Conservation (phyloP, 1,284 basidiomycete genomes). For the Cryptococcus amylolentus region DNA sequence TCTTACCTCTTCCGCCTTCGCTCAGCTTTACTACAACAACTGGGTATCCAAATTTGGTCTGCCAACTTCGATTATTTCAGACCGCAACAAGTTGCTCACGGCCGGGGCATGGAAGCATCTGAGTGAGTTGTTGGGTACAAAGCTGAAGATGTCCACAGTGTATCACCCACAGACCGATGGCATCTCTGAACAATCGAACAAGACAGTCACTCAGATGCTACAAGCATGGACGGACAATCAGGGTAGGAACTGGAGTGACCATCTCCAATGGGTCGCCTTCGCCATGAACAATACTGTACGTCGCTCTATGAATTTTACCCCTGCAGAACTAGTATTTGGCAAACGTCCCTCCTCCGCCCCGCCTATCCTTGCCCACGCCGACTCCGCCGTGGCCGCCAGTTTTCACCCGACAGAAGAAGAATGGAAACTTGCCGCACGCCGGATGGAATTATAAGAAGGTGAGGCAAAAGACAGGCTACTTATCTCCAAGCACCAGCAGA, state of each 20-base stretch:
- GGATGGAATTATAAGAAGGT: background rate
- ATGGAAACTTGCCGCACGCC: background rate
- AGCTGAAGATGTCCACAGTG: background rate
- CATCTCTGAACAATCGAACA: background rate
- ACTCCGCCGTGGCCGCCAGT: too few relatives aligned
- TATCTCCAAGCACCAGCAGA: background rate
- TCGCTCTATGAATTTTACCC: background rate
- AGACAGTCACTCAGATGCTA: background rate
- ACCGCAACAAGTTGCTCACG: background rate
- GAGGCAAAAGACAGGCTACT: background rate
- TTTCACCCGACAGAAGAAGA: background rate
- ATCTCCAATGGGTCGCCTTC: background rate
- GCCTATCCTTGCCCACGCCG: background rate
- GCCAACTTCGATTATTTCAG: background rate
- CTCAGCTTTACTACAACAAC: background rate
- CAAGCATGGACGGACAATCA: background rate
- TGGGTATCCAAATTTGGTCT: background rate
- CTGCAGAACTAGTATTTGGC: conserved; percentile 1
- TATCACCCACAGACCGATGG: background rate
- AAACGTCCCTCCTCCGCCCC: background rate
- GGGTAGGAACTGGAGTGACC: background rate
- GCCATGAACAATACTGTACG: conserved; percentile 2
- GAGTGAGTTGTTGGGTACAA: too few relatives aligned
- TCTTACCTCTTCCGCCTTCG: background rate
- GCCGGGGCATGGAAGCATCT: background rate